Evolutionary conservation across 2,329 filamentous ascomycete species (phyloP).

Genomic region (Alternaria solani): DNA sequence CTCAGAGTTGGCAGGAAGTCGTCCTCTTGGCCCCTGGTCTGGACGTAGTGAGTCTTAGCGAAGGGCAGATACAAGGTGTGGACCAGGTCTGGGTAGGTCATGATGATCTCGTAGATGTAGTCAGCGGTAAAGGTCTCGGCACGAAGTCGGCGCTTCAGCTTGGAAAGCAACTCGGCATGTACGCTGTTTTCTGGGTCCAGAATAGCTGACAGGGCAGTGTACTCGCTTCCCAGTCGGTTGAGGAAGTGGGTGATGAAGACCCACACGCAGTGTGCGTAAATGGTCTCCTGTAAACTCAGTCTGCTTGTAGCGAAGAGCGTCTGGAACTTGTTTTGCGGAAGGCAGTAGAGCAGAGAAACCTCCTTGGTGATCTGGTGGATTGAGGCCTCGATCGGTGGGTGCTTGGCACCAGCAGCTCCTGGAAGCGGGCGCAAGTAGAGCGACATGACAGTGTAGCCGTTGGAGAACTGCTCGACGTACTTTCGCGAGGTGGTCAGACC

Average conservation of each 20-base stretch:
- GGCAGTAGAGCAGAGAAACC: slow-evolving; percentile 94
- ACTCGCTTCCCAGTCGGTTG: slow-evolving; percentile 92
- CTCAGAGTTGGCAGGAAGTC: slow-evolving; percentile 76
- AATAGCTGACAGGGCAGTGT: slow-evolving; percentile 82
- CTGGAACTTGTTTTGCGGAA: slow-evolving; percentile 97
- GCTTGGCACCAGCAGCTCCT: slow-evolving; percentile 55
- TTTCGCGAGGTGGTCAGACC: slow-evolving; percentile 95
- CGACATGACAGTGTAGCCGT: slow-evolving; percentile 96
- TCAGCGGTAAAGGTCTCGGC: slow-evolving; percentile 98
- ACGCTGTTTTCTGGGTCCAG: slow-evolving; percentile 82
- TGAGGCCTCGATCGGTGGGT: slow-evolving; percentile 87
- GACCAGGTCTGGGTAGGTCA: slow-evolving; percentile 85
- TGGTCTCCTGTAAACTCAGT: slow-evolving; percentile 92
- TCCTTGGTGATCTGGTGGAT: slow-evolving; percentile 99
- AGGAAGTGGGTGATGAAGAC: slow-evolving; percentile 98
- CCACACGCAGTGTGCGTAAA: slow-evolving; percentile 97
- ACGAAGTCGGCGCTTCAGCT: slow-evolving; percentile 92
- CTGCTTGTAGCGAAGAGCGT: slow-evolving; percentile 83
- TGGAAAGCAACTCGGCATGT: slow-evolving; percentile 86
- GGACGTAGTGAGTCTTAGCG: slow-evolving; percentile 82
- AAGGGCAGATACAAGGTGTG: slow-evolving; percentile 90
- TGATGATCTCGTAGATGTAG: slow-evolving; percentile 97
- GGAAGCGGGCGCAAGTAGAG: slow-evolving; percentile 83
- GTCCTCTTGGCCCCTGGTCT: slow-evolving; percentile 69
- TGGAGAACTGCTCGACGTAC: slow-evolving; percentile 98